These are phyloP conservation scores for Metschnikowia dekortorum DNA, from an alignment of 805 yeast species.

Conservation along the genomic window DNA sequence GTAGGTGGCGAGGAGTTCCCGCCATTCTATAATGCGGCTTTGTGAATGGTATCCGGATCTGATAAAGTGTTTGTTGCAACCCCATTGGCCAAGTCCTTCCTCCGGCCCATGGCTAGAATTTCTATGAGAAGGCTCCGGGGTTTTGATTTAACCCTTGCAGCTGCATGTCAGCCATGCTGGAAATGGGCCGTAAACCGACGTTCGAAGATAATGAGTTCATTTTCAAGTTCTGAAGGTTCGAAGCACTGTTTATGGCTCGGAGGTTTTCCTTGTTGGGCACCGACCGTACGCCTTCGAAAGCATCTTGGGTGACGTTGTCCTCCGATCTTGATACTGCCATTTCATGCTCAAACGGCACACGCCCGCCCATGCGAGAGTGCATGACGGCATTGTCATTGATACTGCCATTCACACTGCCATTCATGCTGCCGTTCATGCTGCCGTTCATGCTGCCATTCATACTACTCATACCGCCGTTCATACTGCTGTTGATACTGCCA, in stretches of 20 bases:
- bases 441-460: too few species aligned
- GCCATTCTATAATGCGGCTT: neutral
- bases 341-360: neutral
- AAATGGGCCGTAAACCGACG: constrained; percentile 13
- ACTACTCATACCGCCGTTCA: too few species aligned
- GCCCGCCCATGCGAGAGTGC: neutral
- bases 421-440: too few species aligned
- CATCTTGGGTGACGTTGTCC: neutral
- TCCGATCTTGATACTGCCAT: neutral
- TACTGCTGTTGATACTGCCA: too few species aligned
- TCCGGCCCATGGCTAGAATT: constrained; percentile 6
- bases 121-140: constrained; percentile 7
- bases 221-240: constrained; percentile 23
- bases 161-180: constrained; percentile 18
- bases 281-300: neutral
- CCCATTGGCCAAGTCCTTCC: neutral
- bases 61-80: neutral
- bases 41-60: neutral
- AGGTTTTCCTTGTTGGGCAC: constrained; percentile 13
- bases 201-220: constrained; percentile 4
- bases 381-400: neutral
- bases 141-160: constrained; percentile 3
- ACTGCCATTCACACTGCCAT: neutral
- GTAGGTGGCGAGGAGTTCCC: neutral
- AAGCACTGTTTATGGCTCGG: constrained; percentile 31